phyloP scores from a whole-genome alignment of 371 early-diverging fungal species.

The Nematocida ausubeli region DNA sequence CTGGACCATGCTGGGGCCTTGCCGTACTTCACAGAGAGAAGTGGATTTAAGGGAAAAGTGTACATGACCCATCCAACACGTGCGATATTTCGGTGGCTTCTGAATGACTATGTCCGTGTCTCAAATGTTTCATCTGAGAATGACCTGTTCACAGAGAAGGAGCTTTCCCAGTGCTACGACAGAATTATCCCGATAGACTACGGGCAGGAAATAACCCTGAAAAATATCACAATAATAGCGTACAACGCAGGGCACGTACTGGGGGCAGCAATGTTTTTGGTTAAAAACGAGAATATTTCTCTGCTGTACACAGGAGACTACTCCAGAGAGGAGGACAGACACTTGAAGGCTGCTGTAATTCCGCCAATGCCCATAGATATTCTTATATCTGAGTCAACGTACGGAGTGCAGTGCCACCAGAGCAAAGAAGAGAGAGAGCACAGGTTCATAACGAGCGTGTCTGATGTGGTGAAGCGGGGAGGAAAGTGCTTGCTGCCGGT shows the following conservation, averaged over 20 bases:
- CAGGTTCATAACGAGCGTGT: constrained; percentile 75
- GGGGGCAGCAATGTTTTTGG: constrained; percentile 98
- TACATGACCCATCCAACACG: constrained; percentile 99
- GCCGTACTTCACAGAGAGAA: constrained; percentile 94
- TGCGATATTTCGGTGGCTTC: constrained; percentile 93
- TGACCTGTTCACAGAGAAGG: constrained; percentile 86
- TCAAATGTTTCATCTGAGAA: constrained; percentile 75
- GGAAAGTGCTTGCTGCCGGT: constrained; percentile 96
- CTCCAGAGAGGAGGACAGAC: constrained; percentile 97
- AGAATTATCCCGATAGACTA: constrained; percentile 91
- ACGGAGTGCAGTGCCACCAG: constrained; percentile 90
- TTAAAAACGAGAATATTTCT: constrained; percentile 90
- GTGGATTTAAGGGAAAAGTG: constrained; percentile 89
- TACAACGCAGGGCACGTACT: constrained; percentile 98
- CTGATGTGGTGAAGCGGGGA: constrained; percentile 75
- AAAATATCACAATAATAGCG: constrained; percentile 87
- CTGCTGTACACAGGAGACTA: constrained; percentile 98
- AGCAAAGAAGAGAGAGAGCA: constrained; percentile 84
- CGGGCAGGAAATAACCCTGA: constrained; percentile 88
- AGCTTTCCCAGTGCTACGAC: constrained; percentile 80
- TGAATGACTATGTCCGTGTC: constrained; percentile 81
- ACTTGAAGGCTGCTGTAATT: constrained; percentile 92
- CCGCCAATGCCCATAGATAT: constrained; percentile 81
- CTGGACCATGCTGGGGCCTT: constrained; percentile 98
- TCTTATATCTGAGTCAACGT: constrained; percentile 93